Evolutionary conservation across 768 basidiomycete species (phyloP).

Genomic region (Strobilomyces dryophilus): DNA sequence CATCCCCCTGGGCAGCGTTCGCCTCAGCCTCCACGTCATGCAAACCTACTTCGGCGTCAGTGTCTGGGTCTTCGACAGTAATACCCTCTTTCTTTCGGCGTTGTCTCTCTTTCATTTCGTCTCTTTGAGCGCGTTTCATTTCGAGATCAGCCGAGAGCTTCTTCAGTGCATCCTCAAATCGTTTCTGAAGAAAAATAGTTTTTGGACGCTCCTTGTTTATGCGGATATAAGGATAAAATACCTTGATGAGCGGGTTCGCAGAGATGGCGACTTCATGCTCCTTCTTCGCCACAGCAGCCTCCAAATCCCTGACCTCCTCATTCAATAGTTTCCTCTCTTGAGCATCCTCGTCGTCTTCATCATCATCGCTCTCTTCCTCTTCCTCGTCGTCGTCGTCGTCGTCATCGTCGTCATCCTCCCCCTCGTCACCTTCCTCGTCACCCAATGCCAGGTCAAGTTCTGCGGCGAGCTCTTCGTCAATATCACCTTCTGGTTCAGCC

Average conservation of each 20-base stretch:
- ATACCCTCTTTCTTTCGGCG: slow-evolving; percentile 69
- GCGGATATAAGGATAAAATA: slow-evolving; percentile 24
- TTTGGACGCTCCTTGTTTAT: not conserved
- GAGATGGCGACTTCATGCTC: slow-evolving; percentile 76
- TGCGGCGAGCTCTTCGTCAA: slow-evolving; percentile 85
- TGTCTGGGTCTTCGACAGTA: slow-evolving; percentile 35
- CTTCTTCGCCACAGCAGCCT: slow-evolving; percentile 86
- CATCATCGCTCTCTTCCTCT: slow-evolving; percentile 51
- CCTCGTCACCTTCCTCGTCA: slow-evolving; percentile 61
- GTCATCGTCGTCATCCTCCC: slow-evolving; percentile 47
- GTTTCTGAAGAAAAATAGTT: slow-evolving; percentile 52
- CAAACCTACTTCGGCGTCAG: slow-evolving; percentile 36
- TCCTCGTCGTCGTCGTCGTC: slow-evolving; percentile 61
- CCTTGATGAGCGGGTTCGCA: slow-evolving; percentile 84
- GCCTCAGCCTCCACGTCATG: slow-evolving; percentile 33
- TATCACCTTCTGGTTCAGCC: slow-evolving; percentile 69
- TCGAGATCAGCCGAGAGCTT: slow-evolving; percentile 86
- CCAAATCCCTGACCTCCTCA: slow-evolving; percentile 86
- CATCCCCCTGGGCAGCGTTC: slow-evolving; percentile 20
- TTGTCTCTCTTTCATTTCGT: slow-evolving; percentile 74
- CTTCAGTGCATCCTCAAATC: slow-evolving; percentile 89
- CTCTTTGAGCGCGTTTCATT: slow-evolving; percentile 74
- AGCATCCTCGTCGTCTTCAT: slow-evolving; percentile 77
- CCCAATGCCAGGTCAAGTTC: slow-evolving; percentile 82
- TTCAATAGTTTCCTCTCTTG: slow-evolving; percentile 78